Evolutionary conservation across 2,329 filamentous ascomycete genomes (phyloP).

Genomic region (Sporothrix sp.): DNA sequence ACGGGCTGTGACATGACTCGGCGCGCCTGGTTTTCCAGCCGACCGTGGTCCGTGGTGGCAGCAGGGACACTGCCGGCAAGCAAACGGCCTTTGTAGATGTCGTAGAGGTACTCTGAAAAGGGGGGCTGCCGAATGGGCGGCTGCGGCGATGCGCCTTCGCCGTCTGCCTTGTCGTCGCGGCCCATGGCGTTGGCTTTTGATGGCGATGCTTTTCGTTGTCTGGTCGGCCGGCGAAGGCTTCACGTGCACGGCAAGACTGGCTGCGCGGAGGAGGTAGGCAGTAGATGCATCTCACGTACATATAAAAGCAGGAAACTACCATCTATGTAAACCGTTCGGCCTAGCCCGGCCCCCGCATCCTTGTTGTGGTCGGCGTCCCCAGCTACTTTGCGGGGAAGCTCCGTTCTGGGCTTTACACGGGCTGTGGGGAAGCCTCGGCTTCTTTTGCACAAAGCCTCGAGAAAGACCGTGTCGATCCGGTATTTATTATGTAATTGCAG

Average conservation of each 20-base stretch:
- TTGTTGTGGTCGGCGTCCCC: not conserved
- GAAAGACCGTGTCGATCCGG: too few relatives aligned
- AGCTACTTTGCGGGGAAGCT: too few relatives aligned
- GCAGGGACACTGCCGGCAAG: constrained; percentile 36
- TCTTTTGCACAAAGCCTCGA: too few relatives aligned
- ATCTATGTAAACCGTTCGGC: too few relatives aligned
- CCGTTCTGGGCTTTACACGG: too few relatives aligned
- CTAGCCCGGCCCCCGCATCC: not conserved
- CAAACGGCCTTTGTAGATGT: constrained; percentile 43
- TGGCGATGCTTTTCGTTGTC: too few relatives aligned
- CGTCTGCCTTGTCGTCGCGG: not conserved
- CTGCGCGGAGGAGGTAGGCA: too few relatives aligned
- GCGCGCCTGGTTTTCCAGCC: constrained; percentile 45
- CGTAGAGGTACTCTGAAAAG: constrained; percentile 23
- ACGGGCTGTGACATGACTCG: constrained; percentile 36
- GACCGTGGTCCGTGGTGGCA: constrained; percentile 50
- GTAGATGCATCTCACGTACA: too few relatives aligned
- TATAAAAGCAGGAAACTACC: too few relatives aligned
- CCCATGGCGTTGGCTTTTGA: not conserved
- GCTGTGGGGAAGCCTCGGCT: too few relatives aligned
- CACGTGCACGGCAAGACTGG: too few relatives aligned
- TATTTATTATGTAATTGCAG: not conserved
- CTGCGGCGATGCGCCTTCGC: not conserved
- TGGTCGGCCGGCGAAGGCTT: too few relatives aligned
- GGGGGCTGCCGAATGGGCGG: constrained; percentile 13